Evolutionary conservation across 345 rosid genomes (phyloP).

Genomic region (Brassica rapa): DNA sequence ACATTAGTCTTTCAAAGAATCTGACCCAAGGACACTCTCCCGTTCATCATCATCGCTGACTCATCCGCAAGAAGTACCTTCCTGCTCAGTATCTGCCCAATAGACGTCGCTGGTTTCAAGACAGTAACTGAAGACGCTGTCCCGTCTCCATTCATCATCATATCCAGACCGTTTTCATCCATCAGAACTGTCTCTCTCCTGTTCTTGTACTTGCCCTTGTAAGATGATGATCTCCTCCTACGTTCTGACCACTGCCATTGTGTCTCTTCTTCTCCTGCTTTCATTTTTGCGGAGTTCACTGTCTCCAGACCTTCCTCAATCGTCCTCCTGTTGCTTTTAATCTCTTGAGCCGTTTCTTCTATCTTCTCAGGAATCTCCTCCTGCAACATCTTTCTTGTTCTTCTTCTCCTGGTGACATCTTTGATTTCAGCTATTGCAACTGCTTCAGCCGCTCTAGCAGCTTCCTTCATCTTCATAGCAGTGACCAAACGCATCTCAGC

Average conservation of each 20-base stretch:
- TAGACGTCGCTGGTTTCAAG: slow-evolving; percentile 70
- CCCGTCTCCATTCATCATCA: slow-evolving; percentile 30
- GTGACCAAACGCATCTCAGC: slow-evolving; percentile 77
- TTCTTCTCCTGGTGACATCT: slow-evolving; percentile 44
- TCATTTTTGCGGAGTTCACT: slow-evolving; percentile 55
- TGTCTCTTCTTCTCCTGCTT: slow-evolving; percentile 60
- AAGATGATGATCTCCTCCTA: slow-evolving; percentile 46
- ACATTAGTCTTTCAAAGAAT: slow-evolving; percentile 60
- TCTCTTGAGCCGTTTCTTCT: slow-evolving; percentile 72
- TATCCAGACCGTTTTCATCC: slow-evolving; percentile 34
- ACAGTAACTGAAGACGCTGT: slow-evolving; percentile 44
- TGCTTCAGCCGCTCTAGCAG: slow-evolving; percentile 87
- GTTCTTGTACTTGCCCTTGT: slow-evolving; percentile 60
- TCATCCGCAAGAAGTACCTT: slow-evolving; percentile 77
- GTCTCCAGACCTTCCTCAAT: slow-evolving; percentile 72
- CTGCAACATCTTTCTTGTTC: slow-evolving; percentile 28
- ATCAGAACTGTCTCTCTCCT: slow-evolving; percentile 45
- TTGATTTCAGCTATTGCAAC: slow-evolving; percentile 79
- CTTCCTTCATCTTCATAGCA: slow-evolving; percentile 86
- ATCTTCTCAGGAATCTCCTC: slow-evolving; percentile 58
- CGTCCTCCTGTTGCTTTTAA: slow-evolving; percentile 65
- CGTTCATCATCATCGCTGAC: slow-evolving; percentile 46
- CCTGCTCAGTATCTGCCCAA: slow-evolving; percentile 88
- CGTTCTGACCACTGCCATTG: slow-evolving; percentile 51
- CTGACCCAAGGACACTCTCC: slow-evolving; percentile 75